Base-by-base conservation (phyloP, 2,329 filamentous ascomycete genomes). In the Aspergillus intermedius region DNA sequence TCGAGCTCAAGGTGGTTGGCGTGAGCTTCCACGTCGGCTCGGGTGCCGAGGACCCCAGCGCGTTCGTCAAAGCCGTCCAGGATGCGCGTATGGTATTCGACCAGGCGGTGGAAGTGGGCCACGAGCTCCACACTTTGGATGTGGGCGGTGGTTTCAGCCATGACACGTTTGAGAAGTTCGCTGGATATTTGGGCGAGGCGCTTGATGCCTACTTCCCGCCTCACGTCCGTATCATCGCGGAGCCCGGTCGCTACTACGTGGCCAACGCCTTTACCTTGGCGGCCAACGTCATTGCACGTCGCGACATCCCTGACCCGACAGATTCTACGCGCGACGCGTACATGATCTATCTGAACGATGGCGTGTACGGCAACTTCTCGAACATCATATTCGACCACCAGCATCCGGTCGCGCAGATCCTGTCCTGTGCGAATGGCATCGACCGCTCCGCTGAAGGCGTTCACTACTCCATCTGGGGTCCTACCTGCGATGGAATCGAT, bases 371-470 rank as follows among this genome's bases (percentile, higher is more conserved):
- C 63, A 97, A 97, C 75, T 97, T 98, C 67, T 95, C 89, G 57
- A 94, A 90, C 81, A 97, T 97, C 78, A 95, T 97, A 77, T 98
- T 96, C 68, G 93, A 97, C 65, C 93, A 97, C 72, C 93, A 98
- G 77, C 81, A 94, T 62, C 93, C 93, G 1, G 73, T 87, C 42
- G 88, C 91, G 48, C 88, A 87, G 71, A 80, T 97, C 50, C 77
- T 98, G 47, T 84, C 83, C 57, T 75, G 78, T 76, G 78, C 52
- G 70, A 77, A 54, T 78, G 80, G 54, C 65, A 82, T 63, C 84
- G 73, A 84, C 70, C 77, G 54, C 49, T 73, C 55, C 62, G 73
- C 60, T 74, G 60, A 57, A 49, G 57, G 60, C 60, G 79, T 84
- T 54, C 86, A 94, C 66, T 97, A 98, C 74, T 96, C 90, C 19